Evolutionary conservation across 768 basidiomycete genomes (phyloP).

Genomic region (Auriscalpium microsporum): DNA sequence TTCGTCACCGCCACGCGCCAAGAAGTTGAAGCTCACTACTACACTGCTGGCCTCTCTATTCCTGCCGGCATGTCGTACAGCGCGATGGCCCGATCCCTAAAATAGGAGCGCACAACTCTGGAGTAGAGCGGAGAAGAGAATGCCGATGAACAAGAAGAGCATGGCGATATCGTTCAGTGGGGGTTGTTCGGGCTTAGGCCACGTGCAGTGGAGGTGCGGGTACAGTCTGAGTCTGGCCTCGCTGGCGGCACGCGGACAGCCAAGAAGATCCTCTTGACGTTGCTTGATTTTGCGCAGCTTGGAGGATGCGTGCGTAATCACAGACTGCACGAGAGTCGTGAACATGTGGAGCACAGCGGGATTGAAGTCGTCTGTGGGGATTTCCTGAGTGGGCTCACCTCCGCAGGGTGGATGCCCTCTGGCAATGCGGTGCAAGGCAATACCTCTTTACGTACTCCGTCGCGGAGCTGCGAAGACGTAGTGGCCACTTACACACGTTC

Average conservation of each 20-base stretch:
- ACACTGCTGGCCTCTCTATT: slow-evolving; percentile 74
- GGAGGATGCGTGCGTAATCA: slow-evolving; percentile 71
- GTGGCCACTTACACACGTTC: slow-evolving; percentile 79
- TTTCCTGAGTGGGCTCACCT: slow-evolving; percentile 32
- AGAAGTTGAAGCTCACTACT: slow-evolving; percentile 83
- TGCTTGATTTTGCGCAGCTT: slow-evolving; percentile 83
- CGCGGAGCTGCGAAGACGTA: slow-evolving; percentile 48
- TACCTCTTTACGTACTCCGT: no score
- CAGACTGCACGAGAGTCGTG: slow-evolving; percentile 61
- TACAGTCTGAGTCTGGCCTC: slow-evolving; percentile 38
- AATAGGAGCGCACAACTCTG: slow-evolving; percentile 76
- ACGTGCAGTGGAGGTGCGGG: slow-evolving; percentile 32
- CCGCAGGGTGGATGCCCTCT: slow-evolving; percentile 19
- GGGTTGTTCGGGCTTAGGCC: slow-evolving; percentile 22
- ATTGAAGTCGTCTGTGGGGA: slow-evolving; percentile 42
- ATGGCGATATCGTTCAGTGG: slow-evolving; percentile 76
- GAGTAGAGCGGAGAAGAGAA: slow-evolving; percentile 65
- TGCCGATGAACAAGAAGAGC: slow-evolving; percentile 75
- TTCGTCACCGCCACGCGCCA: slow-evolving; percentile 68
- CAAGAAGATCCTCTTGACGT: slow-evolving; percentile 77
- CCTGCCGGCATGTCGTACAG: slow-evolving; percentile 87
- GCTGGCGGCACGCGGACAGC: slow-evolving; percentile 38
- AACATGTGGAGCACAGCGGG: slow-evolving; percentile 50
- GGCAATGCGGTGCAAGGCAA: no score
- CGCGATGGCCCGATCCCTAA: slow-evolving; percentile 68